Conservation (phyloP, 495 filamentous ascomycete genomes). For the Amniculicola lignicola region DNA sequence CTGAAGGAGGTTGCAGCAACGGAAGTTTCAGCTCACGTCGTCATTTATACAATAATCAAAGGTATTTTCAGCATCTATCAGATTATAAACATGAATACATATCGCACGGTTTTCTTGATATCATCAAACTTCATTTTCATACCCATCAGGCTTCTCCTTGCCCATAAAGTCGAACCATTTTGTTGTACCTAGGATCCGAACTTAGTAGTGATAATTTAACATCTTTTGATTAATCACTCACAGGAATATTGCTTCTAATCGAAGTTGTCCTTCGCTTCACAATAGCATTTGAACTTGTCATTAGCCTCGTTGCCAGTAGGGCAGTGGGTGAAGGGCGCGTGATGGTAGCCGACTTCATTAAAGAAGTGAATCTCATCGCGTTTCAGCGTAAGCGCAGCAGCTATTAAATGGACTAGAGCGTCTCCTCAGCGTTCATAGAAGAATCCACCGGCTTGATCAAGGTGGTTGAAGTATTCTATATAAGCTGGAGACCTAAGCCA, state of each 20-base stretch:
- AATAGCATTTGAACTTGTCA: slow-evolving; percentile 81
- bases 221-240: no score
- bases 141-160: no score
- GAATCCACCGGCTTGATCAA: slow-evolving; percentile 58
- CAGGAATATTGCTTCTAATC: slow-evolving; percentile 98
- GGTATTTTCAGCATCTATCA: no score
- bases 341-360: slow-evolving; percentile 97
- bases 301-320: slow-evolving; percentile 79
- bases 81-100: no score
- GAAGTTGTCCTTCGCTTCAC: slow-evolving; percentile 94
- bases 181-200: no score
- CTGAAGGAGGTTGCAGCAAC: no score
- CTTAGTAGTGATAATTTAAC: no score
- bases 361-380: slow-evolving; percentile 98
- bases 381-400: slow-evolving; percentile 74
- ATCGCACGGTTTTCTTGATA: no score
- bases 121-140: no score
- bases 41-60: no score
- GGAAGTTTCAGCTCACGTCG: no score
- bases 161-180: no score
- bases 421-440: slow-evolving; percentile 64
- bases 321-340: slow-evolving; percentile 96
- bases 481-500: slow-evolving; percentile 58
- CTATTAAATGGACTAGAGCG: slow-evolving; percentile 81
- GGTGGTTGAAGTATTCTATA: slow-evolving; percentile 55